Evolutionary conservation across 2,329 filamentous ascomycete genomes (phyloP).

Genomic region (Lachnellula hyalina): DNA sequence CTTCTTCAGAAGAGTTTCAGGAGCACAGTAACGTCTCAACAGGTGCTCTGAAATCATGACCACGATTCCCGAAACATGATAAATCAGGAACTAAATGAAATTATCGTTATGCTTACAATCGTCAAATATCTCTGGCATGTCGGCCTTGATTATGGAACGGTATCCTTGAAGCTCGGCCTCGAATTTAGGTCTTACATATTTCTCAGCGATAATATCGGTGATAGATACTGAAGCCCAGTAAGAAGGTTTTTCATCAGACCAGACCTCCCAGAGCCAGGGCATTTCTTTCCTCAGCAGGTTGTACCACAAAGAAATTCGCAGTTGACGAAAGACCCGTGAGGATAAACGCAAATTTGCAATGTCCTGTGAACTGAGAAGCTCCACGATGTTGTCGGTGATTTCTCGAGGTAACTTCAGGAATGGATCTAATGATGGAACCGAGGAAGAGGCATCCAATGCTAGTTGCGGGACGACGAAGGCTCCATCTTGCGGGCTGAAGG

Average conservation of each 20-base stretch:
- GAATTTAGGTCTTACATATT: background rate
- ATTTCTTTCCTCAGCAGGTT: constrained; percentile 18
- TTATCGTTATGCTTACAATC: background rate
- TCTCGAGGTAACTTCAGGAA: constrained; percentile 19
- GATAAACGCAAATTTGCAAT: constrained; percentile 20
- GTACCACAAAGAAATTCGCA: constrained; percentile 19
- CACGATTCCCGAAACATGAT: no score
- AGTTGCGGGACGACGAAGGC: background rate
- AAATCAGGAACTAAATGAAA: no score
- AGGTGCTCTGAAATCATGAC: no score
- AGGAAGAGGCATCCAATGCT: background rate
- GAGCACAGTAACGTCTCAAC: no score
- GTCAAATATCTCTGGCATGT: constrained; percentile 1
- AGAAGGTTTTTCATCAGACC: background rate
- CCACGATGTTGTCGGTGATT: constrained; percentile 14
- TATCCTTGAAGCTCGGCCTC: background rate
- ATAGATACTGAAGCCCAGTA: background rate
- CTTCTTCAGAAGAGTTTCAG: no score
- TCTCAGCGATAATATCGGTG: background rate
- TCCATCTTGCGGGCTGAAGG: background rate
- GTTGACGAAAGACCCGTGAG: constrained; percentile 17
- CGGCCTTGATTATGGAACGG: background rate
- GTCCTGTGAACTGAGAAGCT: constrained; percentile 14
- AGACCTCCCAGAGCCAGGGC: constrained; percentile 23
- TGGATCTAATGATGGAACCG: constrained; percentile 4